These are phyloP conservation scores for Solanum sejunctum DNA, from an alignment of 257 asterid species.

Conservation along the genomic window DNA sequence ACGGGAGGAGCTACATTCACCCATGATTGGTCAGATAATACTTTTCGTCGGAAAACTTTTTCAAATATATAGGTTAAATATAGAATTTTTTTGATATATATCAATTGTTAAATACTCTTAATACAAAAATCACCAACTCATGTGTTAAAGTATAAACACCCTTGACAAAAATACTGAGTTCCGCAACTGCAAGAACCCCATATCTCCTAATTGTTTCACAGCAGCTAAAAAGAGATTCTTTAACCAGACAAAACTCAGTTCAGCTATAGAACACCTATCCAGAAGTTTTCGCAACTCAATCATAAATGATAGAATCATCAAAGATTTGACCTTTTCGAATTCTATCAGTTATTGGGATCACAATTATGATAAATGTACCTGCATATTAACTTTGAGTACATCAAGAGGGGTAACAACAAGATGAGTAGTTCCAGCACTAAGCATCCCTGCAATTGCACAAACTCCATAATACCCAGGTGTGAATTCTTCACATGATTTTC, in stretches of 20 bases:
- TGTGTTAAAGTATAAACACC: too few relatives aligned
- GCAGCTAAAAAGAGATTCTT: neutral
- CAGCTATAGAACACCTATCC: neutral
- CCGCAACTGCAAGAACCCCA: neutral
- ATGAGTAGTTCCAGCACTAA: conserved; percentile 37
- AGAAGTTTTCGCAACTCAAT: neutral
- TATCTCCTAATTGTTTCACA: neutral
- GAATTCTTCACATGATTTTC: conserved; percentile 11
- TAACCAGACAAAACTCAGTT: neutral
- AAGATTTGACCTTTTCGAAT: neutral
- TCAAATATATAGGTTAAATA: too few relatives aligned
- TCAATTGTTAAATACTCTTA: too few relatives aligned
- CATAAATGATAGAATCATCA: neutral
- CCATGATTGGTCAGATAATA: too few relatives aligned
- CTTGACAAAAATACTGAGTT: too few relatives aligned
- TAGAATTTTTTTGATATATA: too few relatives aligned
- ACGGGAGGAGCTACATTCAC: too few relatives aligned
- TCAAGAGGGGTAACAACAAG: conserved; percentile 31
- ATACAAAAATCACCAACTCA: too few relatives aligned
- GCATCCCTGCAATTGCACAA: conserved; percentile 28
- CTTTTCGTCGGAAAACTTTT: too few relatives aligned
- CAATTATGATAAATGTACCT: conserved; percentile 4
- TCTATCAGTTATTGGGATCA: neutral
- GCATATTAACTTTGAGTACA: conserved; percentile 43
- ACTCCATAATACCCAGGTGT: conserved; percentile 26